Evolutionary conservation across 441 rosid species (phyloP).

Genomic region (Bocquillonia castaneifolia): DNA sequence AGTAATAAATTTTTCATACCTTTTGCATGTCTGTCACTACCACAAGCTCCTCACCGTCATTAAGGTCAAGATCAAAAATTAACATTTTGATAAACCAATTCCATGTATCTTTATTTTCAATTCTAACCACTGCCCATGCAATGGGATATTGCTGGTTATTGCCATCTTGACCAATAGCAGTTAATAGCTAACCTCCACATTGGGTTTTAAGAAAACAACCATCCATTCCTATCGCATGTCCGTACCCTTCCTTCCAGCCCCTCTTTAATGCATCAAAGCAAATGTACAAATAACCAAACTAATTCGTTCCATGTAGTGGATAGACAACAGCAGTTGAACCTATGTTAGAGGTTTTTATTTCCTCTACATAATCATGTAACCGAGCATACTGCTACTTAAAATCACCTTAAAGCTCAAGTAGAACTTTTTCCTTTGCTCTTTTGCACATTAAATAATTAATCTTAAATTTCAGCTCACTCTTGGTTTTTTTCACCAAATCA

Average conservation of each 20-base stretch:
- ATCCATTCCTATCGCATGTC: background rate
- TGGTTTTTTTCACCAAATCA: background rate
- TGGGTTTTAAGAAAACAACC: background rate
- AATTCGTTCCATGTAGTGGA: background rate
- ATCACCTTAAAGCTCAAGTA: background rate
- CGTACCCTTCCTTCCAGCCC: background rate
- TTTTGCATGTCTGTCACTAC: background rate
- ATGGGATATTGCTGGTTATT: background rate
- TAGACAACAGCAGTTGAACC: background rate
- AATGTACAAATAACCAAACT: background rate
- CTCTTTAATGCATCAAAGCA: background rate
- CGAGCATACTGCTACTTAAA: background rate
- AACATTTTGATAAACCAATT: background rate
- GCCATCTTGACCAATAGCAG: background rate
- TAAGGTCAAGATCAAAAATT: background rate
- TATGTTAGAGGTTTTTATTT: too few species aligned
- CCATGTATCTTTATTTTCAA: background rate
- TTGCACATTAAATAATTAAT: background rate
- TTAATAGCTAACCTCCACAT: background rate
- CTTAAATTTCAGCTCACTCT: background rate
- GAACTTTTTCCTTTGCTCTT: background rate
- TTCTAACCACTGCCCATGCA: background rate
- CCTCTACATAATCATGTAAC: background rate
- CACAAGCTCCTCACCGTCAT: background rate
- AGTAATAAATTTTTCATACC: too few species aligned